Conservation (phyloP, 768 basidiomycete genomes). For the Neoboletus brunneissimus region DNA sequence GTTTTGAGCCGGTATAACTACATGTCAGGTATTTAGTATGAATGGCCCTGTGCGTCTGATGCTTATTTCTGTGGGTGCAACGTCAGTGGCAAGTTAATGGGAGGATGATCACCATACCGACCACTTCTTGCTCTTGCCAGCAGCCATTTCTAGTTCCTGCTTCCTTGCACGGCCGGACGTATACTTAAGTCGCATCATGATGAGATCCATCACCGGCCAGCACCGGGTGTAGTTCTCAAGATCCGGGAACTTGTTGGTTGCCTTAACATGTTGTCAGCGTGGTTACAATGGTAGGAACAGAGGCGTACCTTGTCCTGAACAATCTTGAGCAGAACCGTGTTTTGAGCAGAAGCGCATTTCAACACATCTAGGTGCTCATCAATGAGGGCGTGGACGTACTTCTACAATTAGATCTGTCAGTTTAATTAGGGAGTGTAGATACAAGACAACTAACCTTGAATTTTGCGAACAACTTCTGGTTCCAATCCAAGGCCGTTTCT, state of each 20-base stretch:
- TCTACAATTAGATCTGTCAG: not conserved
- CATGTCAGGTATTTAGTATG: too few relatives aligned
- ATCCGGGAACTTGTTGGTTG: not conserved
- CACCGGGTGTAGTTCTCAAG: slow-evolving; percentile 6
- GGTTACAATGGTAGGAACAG: not conserved
- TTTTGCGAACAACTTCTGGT: slow-evolving; percentile 8
- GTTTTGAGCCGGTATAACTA: too few relatives aligned
- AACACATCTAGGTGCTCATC: slow-evolving; percentile 3
- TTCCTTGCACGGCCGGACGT: not conserved
- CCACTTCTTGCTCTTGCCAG: not conserved
- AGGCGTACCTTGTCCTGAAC: not conserved
- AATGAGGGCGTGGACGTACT: not conserved
- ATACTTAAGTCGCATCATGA: slow-evolving; percentile 13
- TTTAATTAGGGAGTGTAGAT: not conserved
- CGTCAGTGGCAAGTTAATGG: not conserved
- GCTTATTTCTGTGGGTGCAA: not conserved
- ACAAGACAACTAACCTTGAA: slow-evolving; percentile 18
- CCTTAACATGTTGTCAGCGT: not conserved
- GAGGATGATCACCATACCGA: not conserved
- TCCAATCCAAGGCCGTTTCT: slow-evolving; percentile 14
- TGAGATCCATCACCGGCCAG: slow-evolving; percentile 5
- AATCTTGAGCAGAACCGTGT: not conserved
- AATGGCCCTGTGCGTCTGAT: not conserved
- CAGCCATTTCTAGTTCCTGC: not conserved
- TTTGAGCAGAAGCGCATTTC: slow-evolving; percentile 12